A percentile compares a stretch with the other conserved stretches of the same genome.
Evolutionary conservation across 1,284 basidiomycete genomes (phyloP).

Genomic region (Puccinia brachypodii): DNA sequence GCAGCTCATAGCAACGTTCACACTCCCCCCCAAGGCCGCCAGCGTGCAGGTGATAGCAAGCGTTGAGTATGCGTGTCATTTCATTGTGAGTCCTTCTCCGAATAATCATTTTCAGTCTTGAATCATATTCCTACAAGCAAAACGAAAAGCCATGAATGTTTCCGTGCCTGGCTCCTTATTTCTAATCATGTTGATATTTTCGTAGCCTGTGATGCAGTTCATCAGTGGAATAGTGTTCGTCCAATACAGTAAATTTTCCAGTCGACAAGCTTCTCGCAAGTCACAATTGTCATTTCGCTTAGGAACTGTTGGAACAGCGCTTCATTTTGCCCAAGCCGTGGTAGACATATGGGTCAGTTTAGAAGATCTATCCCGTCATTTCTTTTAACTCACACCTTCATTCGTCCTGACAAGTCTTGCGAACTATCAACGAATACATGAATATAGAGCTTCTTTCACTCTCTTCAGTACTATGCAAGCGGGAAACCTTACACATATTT

Average conservation of each 20-base stretch:
- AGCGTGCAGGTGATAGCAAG: not conserved
- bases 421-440: not conserved
- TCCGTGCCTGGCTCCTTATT: not conserved
- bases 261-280: not conserved
- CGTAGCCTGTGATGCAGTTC: slow-evolving; percentile 13
- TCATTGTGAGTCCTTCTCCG: not conserved
- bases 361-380: not conserved
- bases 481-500: slow-evolving; percentile 1
- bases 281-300: slow-evolving; percentile 7
- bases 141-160: not conserved
- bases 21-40: not conserved
- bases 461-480: slow-evolving; percentile 16
- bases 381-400: not conserved
- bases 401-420: not conserved
- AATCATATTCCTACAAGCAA: not conserved
- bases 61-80: not conserved
- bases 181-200: no score
- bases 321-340: not conserved
- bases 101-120: not conserved
- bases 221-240: slow-evolving; percentile 23
- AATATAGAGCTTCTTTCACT: not conserved
- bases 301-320: not conserved
- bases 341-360: slow-evolving; percentile 8
- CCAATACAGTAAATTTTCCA: not conserved
- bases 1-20: not conserved